Percentiles rank a stretch among this genome's conserved stretches.
These are phyloP conservation scores for Otatea glauca DNA, from an alignment of 176 grass and related monocot genomes.

Conservation along the genomic window DNA sequence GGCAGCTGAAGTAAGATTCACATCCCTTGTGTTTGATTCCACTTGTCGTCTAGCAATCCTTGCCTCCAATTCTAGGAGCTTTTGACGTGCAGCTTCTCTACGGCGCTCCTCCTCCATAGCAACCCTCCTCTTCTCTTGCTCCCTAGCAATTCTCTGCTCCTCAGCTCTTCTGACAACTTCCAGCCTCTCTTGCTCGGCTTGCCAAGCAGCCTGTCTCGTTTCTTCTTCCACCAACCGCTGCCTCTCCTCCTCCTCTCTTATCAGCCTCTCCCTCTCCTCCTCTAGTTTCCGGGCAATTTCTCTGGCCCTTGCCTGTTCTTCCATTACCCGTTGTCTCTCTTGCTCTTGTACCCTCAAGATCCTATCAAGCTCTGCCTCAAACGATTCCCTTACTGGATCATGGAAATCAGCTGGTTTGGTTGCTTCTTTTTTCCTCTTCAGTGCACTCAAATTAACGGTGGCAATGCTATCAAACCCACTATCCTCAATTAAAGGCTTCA, in stretches of 20 bases:
- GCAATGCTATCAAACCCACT: conserved; percentile 64
- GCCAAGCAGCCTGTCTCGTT: conserved; percentile 68
- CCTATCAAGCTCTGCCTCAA: conserved; percentile 90
- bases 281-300: conserved; percentile 79
- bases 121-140: conserved; percentile 77
- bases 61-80: conserved; percentile 87
- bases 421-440: conserved; percentile 89
- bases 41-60: conserved; percentile 77
- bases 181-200: conserved; percentile 83
- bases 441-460: conserved; percentile 64
- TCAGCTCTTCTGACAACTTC: conserved; percentile 70
- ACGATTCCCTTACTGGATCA: conserved; percentile 90
- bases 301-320: conserved; percentile 70
- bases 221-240: conserved; percentile 76
- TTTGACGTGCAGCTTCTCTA: conserved; percentile 84
- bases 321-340: conserved; percentile 73
- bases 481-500: conserved; percentile 68
- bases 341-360: conserved; percentile 89
- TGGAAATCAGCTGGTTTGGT: conserved; percentile 71
- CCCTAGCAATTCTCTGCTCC: conserved; percentile 87
- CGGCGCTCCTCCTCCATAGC: conserved; percentile 83
- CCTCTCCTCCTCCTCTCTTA: conserved; percentile 79
- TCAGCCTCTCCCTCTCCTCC: conserved; percentile 81
- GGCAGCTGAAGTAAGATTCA: conserved; percentile 41
- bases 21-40: conserved; percentile 56